Conservation (phyloP, 2,329 filamentous ascomycete species). For the Diaporthe capsici region DNA sequence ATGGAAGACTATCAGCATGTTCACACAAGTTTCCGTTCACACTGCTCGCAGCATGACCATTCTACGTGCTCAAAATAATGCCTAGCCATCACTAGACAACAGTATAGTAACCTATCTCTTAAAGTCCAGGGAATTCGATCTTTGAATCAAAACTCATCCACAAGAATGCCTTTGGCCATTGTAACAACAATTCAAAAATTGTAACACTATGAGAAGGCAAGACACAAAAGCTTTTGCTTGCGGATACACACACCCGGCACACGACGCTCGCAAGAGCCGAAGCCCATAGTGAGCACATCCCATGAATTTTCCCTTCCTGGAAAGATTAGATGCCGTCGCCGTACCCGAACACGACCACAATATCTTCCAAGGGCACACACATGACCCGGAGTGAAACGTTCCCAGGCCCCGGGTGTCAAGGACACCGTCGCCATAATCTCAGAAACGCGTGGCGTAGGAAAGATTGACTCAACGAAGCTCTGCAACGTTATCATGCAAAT, state of each 20-base stretch:
- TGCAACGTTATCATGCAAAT: conserved; percentile 30
- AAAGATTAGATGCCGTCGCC: background rate
- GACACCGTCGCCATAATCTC: background rate
- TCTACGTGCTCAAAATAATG: background rate
- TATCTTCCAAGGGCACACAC: background rate
- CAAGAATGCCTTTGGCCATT: background rate
- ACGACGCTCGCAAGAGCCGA: background rate
- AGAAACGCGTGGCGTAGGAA: background rate
- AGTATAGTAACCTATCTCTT: background rate
- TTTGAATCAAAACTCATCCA: background rate
- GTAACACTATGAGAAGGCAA: background rate
- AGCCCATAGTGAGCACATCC: background rate
- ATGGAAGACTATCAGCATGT: background rate
- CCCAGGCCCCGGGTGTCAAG: background rate
- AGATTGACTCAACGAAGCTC: conserved; percentile 13
- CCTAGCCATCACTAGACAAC: background rate
- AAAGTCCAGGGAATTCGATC: background rate
- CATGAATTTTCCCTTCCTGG: background rate
- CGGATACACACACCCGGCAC: background rate
- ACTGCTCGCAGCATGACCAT: background rate
- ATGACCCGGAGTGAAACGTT: conserved; percentile 16
- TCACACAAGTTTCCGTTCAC: background rate
- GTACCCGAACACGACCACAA: background rate
- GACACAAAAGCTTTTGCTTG: background rate
- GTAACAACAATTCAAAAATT: background rate